Conservation (phyloP, 768 basidiomycete species). For the Rubroboletus pulcherrimus region DNA sequence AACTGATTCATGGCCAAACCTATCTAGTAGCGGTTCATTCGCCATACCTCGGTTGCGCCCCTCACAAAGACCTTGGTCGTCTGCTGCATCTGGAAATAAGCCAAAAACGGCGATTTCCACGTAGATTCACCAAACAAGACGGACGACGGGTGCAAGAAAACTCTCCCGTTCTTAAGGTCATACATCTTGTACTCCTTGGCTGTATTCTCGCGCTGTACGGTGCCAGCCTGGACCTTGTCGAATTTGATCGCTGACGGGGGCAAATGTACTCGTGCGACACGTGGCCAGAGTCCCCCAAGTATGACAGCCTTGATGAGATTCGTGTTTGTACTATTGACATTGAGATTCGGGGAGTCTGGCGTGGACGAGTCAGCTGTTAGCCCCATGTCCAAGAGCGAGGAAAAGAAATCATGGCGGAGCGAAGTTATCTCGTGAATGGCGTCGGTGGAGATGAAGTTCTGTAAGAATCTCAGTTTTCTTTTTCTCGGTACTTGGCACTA, state of each 20-base stretch:
- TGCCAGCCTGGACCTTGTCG: conserved; percentile 79
- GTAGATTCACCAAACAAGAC: conserved; percentile 67
- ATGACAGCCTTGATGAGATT: conserved; percentile 83
- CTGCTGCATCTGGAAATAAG: conserved; percentile 79
- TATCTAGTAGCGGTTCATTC: not conserved
- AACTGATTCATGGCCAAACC: not conserved
- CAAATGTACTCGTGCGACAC: conserved; percentile 71
- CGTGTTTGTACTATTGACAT: conserved; percentile 58
- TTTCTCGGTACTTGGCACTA: not conserved
- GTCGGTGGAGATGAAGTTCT: conserved; percentile 81
- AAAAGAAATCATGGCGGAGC: conserved; percentile 73
- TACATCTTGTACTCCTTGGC: conserved; percentile 83
- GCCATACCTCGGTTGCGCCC: conserved; percentile 78
- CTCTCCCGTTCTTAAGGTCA: conserved; percentile 59
- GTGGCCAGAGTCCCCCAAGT: conserved; percentile 84
- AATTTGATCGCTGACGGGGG: conserved; percentile 76
- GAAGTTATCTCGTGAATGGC: conserved; percentile 75
- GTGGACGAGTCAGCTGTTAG: conserved; percentile 52
- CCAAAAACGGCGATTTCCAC: conserved; percentile 77
- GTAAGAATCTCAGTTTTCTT: not conserved
- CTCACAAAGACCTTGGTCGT: conserved; percentile 83
- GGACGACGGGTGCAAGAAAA: conserved; percentile 82
- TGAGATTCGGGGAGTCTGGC: conserved; percentile 50
- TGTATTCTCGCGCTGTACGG: conserved; percentile 78
- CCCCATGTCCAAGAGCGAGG: conserved; percentile 65